Base-by-base conservation (phyloP, 345 rosid genomes). In the Draba incana region DNA sequence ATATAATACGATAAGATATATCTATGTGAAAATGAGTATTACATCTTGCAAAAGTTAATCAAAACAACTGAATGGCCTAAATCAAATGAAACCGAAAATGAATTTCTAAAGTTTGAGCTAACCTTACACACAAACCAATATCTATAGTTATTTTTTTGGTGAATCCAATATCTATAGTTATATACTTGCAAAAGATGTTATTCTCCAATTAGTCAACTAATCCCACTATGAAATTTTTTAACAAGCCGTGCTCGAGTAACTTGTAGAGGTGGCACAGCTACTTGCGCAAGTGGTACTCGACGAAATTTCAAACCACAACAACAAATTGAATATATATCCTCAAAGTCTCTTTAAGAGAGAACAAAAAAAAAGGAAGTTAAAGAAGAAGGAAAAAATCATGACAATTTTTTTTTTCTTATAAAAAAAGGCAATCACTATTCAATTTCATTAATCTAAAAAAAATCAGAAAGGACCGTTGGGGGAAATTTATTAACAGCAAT, bases 11-110 rank as follows among this genome's bases (percentile, higher is more conserved):
- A 20, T 20, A 20, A 20, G 20, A 44, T 37, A 41, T 20, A 24
- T 58, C 35, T 31, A 39, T 12, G 33, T 39, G 47, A 58, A 58
- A 39, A 39, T 58, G 33, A 41, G 63, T 24, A 58, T 39, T 35
- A 35, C 10, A 35, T 57, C 25, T 57, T 12, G 31, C 33, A 9
- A 57, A 57, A 43, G 2, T 20, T 25, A 59, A 42, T 24, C 13
- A 59, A 59, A 59, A 49, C 39, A 35, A 35, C 46, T 38, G 49
- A 14, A 45, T 15, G 23, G 49, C 4, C 24, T 8, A 14, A 45
- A 15, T 14, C 4, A 16, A 15, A 45, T 44, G 15, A 44, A 44
- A 44, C 20, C 2, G 39, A 35, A 31, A 35, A 1, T 8, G 9
- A 35, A 10, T 8, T 35, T 35, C 39, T 44, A 31, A 31, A 31